Evolutionary conservation across 345 rosid species (phyloP), one percentile per base, ranked within the genome.

Genomic region (Brassica rapa): DNA sequence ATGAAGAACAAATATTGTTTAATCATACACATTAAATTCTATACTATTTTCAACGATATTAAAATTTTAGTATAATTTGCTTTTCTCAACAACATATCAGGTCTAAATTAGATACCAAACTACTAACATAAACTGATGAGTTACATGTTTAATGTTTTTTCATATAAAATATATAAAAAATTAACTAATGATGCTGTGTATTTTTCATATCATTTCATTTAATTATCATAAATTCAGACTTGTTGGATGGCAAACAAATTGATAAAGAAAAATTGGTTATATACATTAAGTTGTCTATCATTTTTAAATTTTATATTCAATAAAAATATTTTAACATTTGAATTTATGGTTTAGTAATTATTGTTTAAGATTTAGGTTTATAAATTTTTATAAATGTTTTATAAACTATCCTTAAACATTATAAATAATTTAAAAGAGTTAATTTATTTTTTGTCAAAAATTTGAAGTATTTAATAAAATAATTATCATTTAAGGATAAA

Each of bases 181-280:
- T 62, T 29, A 12, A 29, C n/a, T 14, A 62, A 62, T 29, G 11
- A 6, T 60, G 15, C 1, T 24, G 15, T 60, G 21, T 62, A 62
- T 16, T 62, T 62, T 14, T 62, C 5, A 14, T 32, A 30, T n/a
- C 16, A 30, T 16, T n/a, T 41, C 10, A 41, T 41, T 41, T 41
- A 41, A 41, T 41, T 41, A 41, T 41, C 10, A 41, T 41, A 41
- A 10, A 10, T 10, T 63, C 33, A 77, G 69, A 49, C 39, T 19
- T 76, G 8, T 70, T 63, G 53, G 39, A 41, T 71, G 76, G 6
- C 53, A 35, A 70, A 77, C 5, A 62, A 41, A 37, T 25, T 4
- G 30, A 27, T 27, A 27, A 27, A 27, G 30, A 27, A 27, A 27
- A 27, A 27, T 27, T 27, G 30, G 30, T 27, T 27, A 27, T 27